These are phyloP conservation scores for Geotrichum klebahnii DNA, from an alignment of 1,139 yeast genomes.

Conservation along the genomic window DNA sequence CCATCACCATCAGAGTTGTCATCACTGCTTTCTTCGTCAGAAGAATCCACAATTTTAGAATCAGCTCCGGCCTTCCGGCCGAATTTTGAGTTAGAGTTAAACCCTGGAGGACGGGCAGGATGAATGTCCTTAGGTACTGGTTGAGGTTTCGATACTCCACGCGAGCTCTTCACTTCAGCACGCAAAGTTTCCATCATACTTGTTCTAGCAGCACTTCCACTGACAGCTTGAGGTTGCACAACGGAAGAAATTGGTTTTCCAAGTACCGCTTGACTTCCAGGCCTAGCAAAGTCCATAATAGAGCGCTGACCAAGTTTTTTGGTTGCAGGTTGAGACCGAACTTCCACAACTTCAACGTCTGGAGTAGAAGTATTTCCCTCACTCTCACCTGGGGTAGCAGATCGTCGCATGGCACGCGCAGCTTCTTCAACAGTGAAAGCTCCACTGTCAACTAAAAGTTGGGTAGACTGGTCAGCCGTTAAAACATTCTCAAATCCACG, in stretches of 20 bases:
- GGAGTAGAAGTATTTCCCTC: slow-evolving; percentile 2
- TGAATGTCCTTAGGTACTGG: slow-evolving; percentile 40
- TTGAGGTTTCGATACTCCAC: slow-evolving; percentile 20
- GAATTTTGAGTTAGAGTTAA: slow-evolving; percentile 45
- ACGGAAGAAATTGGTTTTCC: slow-evolving; percentile 23
- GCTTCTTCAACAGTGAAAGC: slow-evolving; percentile 27
- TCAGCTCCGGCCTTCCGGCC: slow-evolving; percentile 24
- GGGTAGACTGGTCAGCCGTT: slow-evolving; percentile 27
- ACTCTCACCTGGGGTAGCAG: slow-evolving; percentile 16
- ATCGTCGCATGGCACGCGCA: slow-evolving; percentile 21
- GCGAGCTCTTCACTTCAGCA: slow-evolving; percentile 25
- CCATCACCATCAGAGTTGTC: slow-evolving; percentile 33
- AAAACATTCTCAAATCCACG: slow-evolving; percentile 29
- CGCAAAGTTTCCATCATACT: slow-evolving; percentile 35
- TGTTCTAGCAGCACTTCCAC: slow-evolving; percentile 24
- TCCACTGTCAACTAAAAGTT: slow-evolving; percentile 29
- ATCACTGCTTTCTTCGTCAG: slow-evolving; percentile 33
- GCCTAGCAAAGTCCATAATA: slow-evolving; percentile 25
- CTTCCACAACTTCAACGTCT: slow-evolving; percentile 9
- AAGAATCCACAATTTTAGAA: slow-evolving; percentile 10
- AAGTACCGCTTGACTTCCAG: slow-evolving; percentile 23
- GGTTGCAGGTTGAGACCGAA: background rate
- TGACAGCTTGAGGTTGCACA: slow-evolving; percentile 18
- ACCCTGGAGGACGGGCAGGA: slow-evolving; percentile 82
- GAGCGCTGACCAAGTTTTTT: slow-evolving; percentile 24